A percentile compares a stretch with the other conserved stretches of the same genome.
Evolutionary conservation across 371 early-diverging fungal genomes (phyloP).

Genomic region (Mucor indicus): DNA sequence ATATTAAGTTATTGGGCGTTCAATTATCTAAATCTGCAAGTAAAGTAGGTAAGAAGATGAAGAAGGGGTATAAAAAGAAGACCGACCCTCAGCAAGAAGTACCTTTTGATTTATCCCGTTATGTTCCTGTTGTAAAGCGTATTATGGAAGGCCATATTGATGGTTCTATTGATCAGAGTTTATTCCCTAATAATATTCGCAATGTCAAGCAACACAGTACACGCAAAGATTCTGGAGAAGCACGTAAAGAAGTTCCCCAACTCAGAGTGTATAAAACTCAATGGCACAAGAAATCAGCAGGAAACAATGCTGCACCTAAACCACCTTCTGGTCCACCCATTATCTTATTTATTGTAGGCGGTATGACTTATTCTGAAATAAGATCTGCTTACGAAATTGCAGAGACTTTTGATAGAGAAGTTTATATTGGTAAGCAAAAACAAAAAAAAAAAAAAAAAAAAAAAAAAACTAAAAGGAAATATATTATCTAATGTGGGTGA

Average conservation of each 20-base stretch:
- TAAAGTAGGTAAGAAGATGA: slow-evolving; percentile 36
- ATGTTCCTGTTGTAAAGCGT: slow-evolving; percentile 64
- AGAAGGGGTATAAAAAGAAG: slow-evolving; percentile 41
- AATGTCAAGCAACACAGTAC: slow-evolving; percentile 43
- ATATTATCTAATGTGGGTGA: neutral
- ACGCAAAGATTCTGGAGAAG: slow-evolving; percentile 25
- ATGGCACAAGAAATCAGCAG: slow-evolving; percentile 55
- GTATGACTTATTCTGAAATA: slow-evolving; percentile 90
- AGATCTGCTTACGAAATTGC: slow-evolving; percentile 82
- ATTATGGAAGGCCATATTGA: slow-evolving; percentile 59
- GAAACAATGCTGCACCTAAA: slow-evolving; percentile 34
- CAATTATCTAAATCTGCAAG: slow-evolving; percentile 47
- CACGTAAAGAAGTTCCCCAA: slow-evolving; percentile 33
- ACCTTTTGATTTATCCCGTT: slow-evolving; percentile 69
- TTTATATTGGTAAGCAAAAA: slow-evolving; percentile 68
- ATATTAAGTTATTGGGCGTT: slow-evolving; percentile 70
- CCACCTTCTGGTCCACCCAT: slow-evolving; percentile 51
- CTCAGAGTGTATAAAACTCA: slow-evolving; percentile 50
- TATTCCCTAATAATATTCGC: slow-evolving; percentile 56
- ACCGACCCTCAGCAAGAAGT: slow-evolving; percentile 50
- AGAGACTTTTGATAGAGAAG: slow-evolving; percentile 67
- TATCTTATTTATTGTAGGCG: slow-evolving; percentile 89
- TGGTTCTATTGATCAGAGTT: slow-evolving; percentile 52
- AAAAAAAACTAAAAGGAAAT: neutral
- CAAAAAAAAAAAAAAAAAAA: neutral